These are phyloP conservation scores for Plasmodium gaboni DNA, from an alignment of 169 alveolate genomes.

Conservation along the genomic window DNA sequence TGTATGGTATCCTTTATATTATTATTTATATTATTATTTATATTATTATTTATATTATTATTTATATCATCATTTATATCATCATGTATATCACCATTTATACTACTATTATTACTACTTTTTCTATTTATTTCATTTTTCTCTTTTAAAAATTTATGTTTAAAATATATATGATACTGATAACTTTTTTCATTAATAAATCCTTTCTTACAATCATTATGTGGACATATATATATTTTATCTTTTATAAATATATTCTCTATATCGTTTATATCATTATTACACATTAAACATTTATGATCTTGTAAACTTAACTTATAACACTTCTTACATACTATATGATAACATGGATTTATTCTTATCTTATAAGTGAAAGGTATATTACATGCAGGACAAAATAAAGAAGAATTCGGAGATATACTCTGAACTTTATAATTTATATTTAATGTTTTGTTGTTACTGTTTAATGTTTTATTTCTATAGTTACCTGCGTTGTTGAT, in stretches of 20 bases:
- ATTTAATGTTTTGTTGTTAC: constrained; percentile 12
- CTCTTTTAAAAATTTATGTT: constrained; percentile 44
- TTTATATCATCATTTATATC: no score
- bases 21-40: no score
- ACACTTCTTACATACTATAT: constrained; percentile 34
- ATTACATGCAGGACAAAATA: constrained; percentile 40
- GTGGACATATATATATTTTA: constrained; percentile 44
- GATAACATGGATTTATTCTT: constrained; percentile 64
- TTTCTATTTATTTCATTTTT: background rate
- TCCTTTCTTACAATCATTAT: constrained; percentile 52
- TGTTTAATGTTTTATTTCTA: constrained; percentile 29
- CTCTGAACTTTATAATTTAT: constrained; percentile 32
- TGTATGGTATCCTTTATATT: no score
- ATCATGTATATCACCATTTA: background rate
- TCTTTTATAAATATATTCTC: constrained; percentile 36
- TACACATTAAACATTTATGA: constrained; percentile 30
- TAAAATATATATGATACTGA: constrained; percentile 48
- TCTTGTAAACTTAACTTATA: constrained; percentile 26
- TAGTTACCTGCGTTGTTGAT: constrained; percentile 23
- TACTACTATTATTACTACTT: constrained; percentile 1
- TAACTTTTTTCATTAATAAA: constrained; percentile 30
- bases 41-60: no score
- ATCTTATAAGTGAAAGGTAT: constrained; percentile 27
- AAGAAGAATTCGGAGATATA: background rate
- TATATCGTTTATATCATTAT: constrained; percentile 31